Base-by-base conservation (phyloP, 352 stramenopile genomes). In the Globisporangium spinosum region DNA sequence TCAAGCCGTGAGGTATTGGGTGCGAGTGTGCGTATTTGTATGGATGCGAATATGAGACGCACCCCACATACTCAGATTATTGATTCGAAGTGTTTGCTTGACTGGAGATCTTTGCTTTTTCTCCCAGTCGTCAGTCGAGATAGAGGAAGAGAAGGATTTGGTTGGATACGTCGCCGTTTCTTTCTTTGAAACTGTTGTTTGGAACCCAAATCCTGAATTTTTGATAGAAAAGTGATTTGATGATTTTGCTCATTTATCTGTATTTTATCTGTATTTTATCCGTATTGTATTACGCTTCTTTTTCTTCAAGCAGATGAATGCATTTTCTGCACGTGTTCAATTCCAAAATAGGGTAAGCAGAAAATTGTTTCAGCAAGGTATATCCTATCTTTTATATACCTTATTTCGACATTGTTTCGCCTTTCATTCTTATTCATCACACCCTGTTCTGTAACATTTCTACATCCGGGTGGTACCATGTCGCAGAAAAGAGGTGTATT, bases 271-370 rank as follows among this genome's bases (percentile, higher is more conserved):
- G 32, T 38, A 9, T 12, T 0, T 38, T 38, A 38, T 38, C 32
- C 32, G 32, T 45, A 45, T 45, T 45, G 5, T 45, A 45, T 45
- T 15, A 4, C 15, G 3, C 38, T 51, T 51, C 17, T 51, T 51
- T 49, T 51, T 51, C 43, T 51, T 51, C 43, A 51, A 51, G 43
- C 43, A 51, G 43, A 51, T 51, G 43, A 51, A 51, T 22, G 43
- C 43, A 51, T 51, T 22, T 51, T 51, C 17, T 51, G 43, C 43
- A 51, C 40, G 15, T n/a, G 15, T 9, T 9, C 3, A 9, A 20
- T 8, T n/a, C 0, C 15, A 49, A 47, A n/a, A n/a, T 4, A n/a
- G 2, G 40, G 40, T 49, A 0, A 0, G 1, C 5, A 10, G 8
- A 15, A 49, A 49, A 23, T 51, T 22, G 2, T 47, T 20, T 22